Evolutionary conservation across 139 green algal genomes (phyloP).

Genomic region (Picochlorum sp.): DNA sequence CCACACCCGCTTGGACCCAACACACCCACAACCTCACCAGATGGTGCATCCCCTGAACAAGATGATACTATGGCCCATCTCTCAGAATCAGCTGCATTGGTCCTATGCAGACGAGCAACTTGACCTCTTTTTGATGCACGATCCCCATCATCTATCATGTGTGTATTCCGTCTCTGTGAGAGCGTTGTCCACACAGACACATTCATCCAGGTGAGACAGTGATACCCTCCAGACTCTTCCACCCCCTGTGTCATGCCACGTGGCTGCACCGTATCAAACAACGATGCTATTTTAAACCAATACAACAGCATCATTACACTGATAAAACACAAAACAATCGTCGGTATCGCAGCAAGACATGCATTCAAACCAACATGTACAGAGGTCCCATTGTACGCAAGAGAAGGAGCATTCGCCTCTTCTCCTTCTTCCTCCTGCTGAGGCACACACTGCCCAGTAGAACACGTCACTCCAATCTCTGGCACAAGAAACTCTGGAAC

Average conservation of each 20-base stretch:
- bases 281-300: neutral
- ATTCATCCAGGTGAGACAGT: neutral
- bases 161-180: neutral
- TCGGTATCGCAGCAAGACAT: neutral
- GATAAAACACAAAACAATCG: neutral
- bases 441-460: neutral
- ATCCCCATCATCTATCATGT: neutral
- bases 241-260: neutral
- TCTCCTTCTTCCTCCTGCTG: neutral
- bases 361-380: neutral
- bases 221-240: neutral
- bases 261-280: neutral
- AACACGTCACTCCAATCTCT: neutral
- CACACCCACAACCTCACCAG: conserved; percentile 27
- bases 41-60: conserved; percentile 9
- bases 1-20: conserved; percentile 40
- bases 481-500: neutral
- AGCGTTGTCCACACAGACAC: neutral
- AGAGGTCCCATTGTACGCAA: neutral
- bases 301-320: neutral
- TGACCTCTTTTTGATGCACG: no score
- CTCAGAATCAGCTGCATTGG: neutral
- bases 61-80: conserved; percentile 10
- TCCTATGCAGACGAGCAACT: no score
- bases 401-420: neutral